Conservation (phyloP, 2,329 filamentous ascomycete species). For the Aulographum hederae region DNA sequence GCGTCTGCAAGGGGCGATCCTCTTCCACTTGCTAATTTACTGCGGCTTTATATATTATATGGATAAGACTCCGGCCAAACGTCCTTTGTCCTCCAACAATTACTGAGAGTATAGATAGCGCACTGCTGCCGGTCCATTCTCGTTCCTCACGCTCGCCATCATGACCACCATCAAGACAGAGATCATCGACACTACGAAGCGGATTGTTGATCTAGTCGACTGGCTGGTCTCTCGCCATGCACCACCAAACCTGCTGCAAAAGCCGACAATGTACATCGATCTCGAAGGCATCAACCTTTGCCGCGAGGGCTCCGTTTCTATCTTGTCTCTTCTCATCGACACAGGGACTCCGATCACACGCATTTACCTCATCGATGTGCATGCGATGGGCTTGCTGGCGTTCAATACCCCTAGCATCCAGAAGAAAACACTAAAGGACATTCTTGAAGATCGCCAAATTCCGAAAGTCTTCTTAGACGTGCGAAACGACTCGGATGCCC, state of each 20-base stretch:
- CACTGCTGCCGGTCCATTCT: no score
- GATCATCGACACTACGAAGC: constrained; percentile 10
- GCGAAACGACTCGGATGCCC: constrained; percentile 12
- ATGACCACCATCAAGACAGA: constrained; percentile 9
- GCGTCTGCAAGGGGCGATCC: no score
- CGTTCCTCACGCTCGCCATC: no score
- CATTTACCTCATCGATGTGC: constrained; percentile 14
- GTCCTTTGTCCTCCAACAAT: no score
- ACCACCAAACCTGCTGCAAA: constrained; percentile 5
- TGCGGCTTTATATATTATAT: no score
- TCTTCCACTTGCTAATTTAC: no score
- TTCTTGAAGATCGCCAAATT: constrained; percentile 12
- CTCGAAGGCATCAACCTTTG: constrained; percentile 11
- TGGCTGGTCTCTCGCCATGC: constrained; percentile 10
- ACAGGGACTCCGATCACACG: constrained; percentile 2
- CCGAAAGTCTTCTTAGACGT: constrained; percentile 11
- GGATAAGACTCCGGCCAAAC: no score
- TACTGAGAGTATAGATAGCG: no score
- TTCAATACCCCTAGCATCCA: constrained; percentile 11
- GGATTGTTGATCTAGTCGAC: constrained; percentile 10
- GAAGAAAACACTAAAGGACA: constrained; percentile 11
- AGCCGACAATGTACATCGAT: constrained; percentile 12
- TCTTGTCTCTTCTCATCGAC: constrained; percentile 10
- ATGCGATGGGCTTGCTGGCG: constrained; percentile 9
- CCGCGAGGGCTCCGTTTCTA: constrained; percentile 10